Evolutionary conservation across 345 rosid species (phyloP), one percentile per base, ranked within the genome.

Genomic region (Moringa oleifera): DNA sequence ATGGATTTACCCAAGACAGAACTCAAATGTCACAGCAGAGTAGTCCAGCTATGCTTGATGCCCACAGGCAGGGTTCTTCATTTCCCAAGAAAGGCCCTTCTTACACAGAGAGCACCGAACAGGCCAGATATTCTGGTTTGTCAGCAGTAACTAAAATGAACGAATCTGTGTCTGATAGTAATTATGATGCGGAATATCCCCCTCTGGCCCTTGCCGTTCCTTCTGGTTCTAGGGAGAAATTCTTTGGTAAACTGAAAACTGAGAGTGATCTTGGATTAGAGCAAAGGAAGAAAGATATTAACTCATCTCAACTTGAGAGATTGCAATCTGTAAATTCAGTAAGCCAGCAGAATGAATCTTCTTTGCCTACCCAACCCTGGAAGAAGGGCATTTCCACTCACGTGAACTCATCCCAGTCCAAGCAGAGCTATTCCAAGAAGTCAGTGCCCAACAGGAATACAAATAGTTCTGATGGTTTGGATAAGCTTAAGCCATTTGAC

Each of bases 401-500:
- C 13, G 53, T 16, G 4, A 7, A 41, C 52, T 46, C 22, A 53
- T 58, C 64, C 11, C 33, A 25, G 9, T 61, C 54, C 21, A 12
- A 46, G 25, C 57, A 53, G 56, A 63, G 58, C 4, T n/a, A 25
- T 56, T 21, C 5, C 25, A 50, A 45, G 22, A 36, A 20, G 62
- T 33, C 17, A 4, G 21, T 22, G 15, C 57, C 53, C 9, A 23
- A 54, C 20, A 50, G 23, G 52, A 45, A 17, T 19, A 41, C 49
- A 18, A 17, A 49, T 36, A n/a, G 10, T 25, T 60, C 22, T 1
- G 50, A 52, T 21, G 54, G 23, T 41, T 61, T 20, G 20, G 24
- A 8, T 31, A 55, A 63, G 53, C 31, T 23, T 18, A 52, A 51
- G 60, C 76, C 79, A n/a, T 75, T 77, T 61, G 73, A 70, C 25